phyloP scores from a whole-genome alignment of 208 protist species.

The Acanthamoeba lenticulata region DNA sequence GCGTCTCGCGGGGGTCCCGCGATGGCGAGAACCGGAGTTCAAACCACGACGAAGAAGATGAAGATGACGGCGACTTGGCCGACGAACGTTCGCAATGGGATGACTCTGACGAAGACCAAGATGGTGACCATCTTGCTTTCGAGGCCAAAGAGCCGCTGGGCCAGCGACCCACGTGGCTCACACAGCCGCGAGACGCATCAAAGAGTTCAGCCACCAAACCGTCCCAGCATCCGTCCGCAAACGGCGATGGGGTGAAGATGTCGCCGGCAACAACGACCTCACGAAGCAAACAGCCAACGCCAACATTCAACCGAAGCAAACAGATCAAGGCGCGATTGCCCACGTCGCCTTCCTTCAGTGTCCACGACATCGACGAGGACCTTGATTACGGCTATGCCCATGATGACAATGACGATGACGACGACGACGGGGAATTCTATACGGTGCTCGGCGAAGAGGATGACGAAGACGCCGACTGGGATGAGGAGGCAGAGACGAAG shows the following conservation, averaged over 20 bases:
- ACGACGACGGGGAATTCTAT: not conserved
- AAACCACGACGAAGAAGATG: not conserved
- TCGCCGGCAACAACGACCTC: not conserved
- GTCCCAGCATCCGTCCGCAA: no score
- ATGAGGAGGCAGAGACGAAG: not conserved
- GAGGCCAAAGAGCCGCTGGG: no score
- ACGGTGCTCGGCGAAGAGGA: not conserved
- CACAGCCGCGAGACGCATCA: no score
- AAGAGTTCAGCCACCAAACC: no score
- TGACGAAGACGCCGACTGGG: slow-evolving; percentile 5
- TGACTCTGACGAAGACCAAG: not conserved
- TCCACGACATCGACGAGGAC: not conserved
- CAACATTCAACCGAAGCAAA: not conserved
- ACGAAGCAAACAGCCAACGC: not conserved
- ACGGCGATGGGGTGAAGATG: no score
- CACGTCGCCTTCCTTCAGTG: not conserved
- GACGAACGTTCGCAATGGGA: not conserved
- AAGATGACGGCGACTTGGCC: not conserved
- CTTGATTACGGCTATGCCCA: not conserved
- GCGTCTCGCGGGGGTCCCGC: not conserved
- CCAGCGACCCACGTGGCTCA: no score
- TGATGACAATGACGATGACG: not conserved
- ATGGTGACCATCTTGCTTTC: no score
- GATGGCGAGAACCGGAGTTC: not conserved
- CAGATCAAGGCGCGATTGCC: not conserved